Evolutionary conservation across 73 alveolate species (phyloP).

Genomic region (Paramecium octaurelia): DNA sequence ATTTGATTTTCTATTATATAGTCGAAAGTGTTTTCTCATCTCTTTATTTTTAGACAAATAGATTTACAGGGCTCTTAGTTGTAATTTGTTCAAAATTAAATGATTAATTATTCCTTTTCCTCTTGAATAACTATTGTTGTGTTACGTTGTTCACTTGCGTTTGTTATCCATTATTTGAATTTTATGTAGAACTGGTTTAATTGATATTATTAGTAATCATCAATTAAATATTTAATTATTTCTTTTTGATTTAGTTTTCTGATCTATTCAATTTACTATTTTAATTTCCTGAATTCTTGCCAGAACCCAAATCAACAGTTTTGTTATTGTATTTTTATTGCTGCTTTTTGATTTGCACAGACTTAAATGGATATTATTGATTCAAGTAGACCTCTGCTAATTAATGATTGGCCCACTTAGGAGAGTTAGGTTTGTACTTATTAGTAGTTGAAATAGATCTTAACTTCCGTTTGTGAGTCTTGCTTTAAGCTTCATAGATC

Average conservation of each 20-base stretch:
- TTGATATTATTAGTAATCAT: not conserved
- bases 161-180: not conserved
- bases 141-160: not conserved
- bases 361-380: not conserved
- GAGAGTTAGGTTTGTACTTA: conserved; percentile 10
- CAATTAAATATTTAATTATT: not conserved
- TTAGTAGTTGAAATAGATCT: conserved; percentile 32
- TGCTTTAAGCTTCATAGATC: not conserved
- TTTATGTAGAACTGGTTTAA: not conserved
- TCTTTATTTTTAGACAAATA: not conserved
- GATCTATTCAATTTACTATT: not conserved
- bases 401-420: not conserved
- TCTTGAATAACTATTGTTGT: not conserved
- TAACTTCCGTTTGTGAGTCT: not conserved
- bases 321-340: not conserved
- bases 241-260: not conserved
- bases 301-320: not conserved
- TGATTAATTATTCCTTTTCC: not conserved
- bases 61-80: not conserved
- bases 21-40: not conserved
- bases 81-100: not conserved
- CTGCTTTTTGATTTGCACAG: not conserved
- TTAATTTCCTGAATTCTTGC: not conserved
- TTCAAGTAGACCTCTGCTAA: not conserved
- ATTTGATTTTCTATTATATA: not conserved